Evolutionary conservation across 768 basidiomycete species (phyloP), one percentile per base, ranked within the genome.

Genomic region (Sutorius australiensis): DNA sequence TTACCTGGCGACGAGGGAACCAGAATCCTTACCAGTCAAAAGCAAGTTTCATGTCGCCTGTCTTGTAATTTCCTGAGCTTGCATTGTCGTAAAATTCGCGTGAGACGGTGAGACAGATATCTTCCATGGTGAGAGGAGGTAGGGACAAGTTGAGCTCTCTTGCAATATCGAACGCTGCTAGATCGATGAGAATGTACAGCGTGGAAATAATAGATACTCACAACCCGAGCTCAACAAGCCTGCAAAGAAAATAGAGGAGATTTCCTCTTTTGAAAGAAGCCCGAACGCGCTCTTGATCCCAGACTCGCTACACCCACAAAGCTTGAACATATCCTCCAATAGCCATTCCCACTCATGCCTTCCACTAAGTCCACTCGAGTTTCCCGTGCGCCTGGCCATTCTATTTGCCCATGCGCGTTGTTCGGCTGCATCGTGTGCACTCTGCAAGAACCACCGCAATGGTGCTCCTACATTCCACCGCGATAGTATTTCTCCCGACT

Each of bases 61-160:
- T 78, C 60, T 92, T 90, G 66, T 93, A 87, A 63, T 98, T 99
- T 6, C 93, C 97, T 1, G 85, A 88, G 57, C 79, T 84, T 3
- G 97, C 89, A 61, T 98, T 98, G 66, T 98, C 93, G 69, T 98
- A 99, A 56, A 97, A 84, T 72, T 98, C 97, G 43, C 83, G 80
- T 3, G 91, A 92, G 39, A 84, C 84, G 1, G 82, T 67, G 17
- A 99, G 72, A 59, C 92, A 93, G 12, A 95, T 81, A 31, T 86
- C 81, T 68, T 98, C 94, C 5, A 89, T 69, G 5, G 71, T 69
- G 21, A 73, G 67, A 24, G 74, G 59, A 28, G 75, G 72, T 16
- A 95, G 71, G 0, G 73, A 73, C 1, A 85, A 60, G 27, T 79
- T 77, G 61, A 93, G 68, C 32, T 72, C 71, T 62, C 80, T 81